A percentile compares a stretch with the other conserved stretches of the same genome.
These are phyloP conservation scores for Wallacemonas rigidus DNA, from an alignment of 208 protist genomes.

Conservation along the genomic window DNA sequence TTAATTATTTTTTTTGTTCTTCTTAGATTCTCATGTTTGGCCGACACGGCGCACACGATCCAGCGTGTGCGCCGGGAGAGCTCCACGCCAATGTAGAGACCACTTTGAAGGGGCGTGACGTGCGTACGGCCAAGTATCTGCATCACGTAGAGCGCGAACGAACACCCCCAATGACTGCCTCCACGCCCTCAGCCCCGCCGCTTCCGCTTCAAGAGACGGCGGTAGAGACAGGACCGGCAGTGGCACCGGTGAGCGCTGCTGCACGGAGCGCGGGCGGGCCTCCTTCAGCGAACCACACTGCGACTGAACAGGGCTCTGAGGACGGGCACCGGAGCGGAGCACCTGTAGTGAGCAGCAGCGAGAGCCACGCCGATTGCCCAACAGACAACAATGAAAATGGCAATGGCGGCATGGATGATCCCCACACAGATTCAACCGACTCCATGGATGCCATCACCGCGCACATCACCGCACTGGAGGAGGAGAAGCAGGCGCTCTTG, in stretches of 20 bases:
- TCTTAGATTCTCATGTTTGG: too few relatives aligned
- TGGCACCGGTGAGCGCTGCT: too few relatives aligned
- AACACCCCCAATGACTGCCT: background rate
- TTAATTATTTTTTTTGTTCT: too few relatives aligned
- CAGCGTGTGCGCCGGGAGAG: too few relatives aligned
- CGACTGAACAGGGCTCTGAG: background rate
- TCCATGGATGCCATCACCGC: constrained; percentile 12
- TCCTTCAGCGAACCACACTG: background rate
- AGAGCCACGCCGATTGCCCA: background rate
- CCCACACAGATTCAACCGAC: background rate
- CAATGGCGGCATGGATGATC: constrained; percentile 4
- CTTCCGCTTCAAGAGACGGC: background rate
- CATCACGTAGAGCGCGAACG: background rate
- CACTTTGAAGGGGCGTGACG: background rate
- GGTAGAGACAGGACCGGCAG: background rate
- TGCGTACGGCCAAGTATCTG: background rate
- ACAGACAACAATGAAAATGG: background rate
- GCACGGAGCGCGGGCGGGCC: too few relatives aligned
- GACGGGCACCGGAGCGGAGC: background rate
- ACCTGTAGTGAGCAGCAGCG: background rate
- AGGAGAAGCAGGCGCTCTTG: constrained; percentile 30
- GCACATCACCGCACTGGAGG: constrained; percentile 23
- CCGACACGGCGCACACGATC: too few relatives aligned
- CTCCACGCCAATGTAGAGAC: too few relatives aligned
- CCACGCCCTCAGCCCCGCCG: background rate